Evolutionary conservation across 1,139 yeast genomes (phyloP), one percentile per base, ranked within the genome.

Genomic region (Sugiyamaella novakii): DNA sequence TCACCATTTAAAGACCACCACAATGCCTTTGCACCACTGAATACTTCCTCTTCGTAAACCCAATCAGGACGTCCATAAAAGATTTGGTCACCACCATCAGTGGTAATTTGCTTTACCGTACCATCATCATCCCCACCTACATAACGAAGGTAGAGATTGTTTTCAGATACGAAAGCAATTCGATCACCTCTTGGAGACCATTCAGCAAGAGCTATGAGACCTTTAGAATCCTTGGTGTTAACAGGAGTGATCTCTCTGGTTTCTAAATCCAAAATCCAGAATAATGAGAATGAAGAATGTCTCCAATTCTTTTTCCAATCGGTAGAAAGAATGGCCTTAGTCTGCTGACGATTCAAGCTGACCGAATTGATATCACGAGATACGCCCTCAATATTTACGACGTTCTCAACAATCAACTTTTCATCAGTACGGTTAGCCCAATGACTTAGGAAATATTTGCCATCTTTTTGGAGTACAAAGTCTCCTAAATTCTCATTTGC

Each of bases 11-110:
- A 84, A 11, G 92, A 76, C 96, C 97, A 92, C 95, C 96, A 92
- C 18, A 88, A 66, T 2, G 94, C 80, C 37, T 71, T 71, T 56
- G 84, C 87, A 4, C 74, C 71, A 0, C 78, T 75, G 3, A 84
- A 66, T 0, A 92, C 89, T 61, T 94, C 98, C 61, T 94, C 98
- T 65, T 92, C 98, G 63, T 92, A 92, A 0, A 92, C 87, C 98
- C 98, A 92, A 61, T 92, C 98, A 0, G 97, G 85, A 54, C 81
- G 84, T 0, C 96, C 99, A 62, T 92, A 88, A 59, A 82, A 79
- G n/a, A 87, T 72, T 39, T 77, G 69, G 0, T 66, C 66, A 3
- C 84, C 77, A 0, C 97, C 97, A 59, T 81, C 89, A 1, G 61
- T 52, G 0, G 98, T 88, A 10, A 92, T 68, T 59, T 73, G 76